Evolutionary conservation across 805 yeast genomes (phyloP), one percentile per base, ranked within the genome.

Genomic region (Nakazawaea pomicola): DNA sequence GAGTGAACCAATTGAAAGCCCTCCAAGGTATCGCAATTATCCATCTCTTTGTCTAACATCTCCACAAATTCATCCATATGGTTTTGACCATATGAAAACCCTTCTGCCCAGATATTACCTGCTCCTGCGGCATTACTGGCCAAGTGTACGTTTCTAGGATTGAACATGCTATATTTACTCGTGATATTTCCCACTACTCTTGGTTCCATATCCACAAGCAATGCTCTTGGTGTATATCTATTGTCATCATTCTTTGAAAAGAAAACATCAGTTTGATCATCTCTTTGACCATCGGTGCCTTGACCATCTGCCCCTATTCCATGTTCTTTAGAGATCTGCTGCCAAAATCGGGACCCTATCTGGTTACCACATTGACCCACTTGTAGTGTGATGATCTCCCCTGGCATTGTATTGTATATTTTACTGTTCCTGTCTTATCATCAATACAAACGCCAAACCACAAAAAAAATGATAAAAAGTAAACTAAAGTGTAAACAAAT

Each of bases 331-430:
- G 95, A 85, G 41, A 91, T 60, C 58, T 87, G 96, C 35, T 78
- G 72, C 99, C 99, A 93, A 60, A 90, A 91, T 59, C 84, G 83
- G 42, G 85, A 77, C 19, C 97, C 97, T 1, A 91, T 81, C 58
- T 91, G 98, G 62, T 93, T 93, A 44, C 99, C 99, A 66, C 99
- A 93, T 64, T 93, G 99, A 19, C 77, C 77, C 9, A 78, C 77
- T 52, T 83, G 90, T 9, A 83, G 59, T 1, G 90, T 80, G 30
- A 83, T 68, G 3, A 83, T 76, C 57, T 83, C 89, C 8, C 90
- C 74, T 3, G 74, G 69, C 74, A 72, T 67, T 20, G 8, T 32
- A 15, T 7, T 34, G 8, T 34, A 8, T 24, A 6, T 65, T 6
- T 12, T 14, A 15, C 29, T 38, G 9, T 6, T 12, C 14, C 15